phyloP scores from a whole-genome alignment of 352 stramenopile species.

The Phytopythium vexans region DNA sequence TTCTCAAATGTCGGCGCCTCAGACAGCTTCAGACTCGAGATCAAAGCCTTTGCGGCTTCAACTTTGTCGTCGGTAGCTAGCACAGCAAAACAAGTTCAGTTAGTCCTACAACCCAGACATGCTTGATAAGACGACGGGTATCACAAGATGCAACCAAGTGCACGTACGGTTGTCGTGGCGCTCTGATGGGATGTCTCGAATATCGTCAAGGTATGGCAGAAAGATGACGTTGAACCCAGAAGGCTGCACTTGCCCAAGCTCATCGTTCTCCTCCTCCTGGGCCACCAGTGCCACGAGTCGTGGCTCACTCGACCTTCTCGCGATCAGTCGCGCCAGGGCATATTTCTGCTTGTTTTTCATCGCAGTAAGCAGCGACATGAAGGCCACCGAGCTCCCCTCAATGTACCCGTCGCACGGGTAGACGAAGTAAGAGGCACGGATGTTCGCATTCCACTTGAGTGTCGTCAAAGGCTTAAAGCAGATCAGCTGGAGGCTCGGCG shows the following conservation, averaged over 20 bases:
- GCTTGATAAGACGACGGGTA: too few relatives aligned
- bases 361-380: constrained; percentile 59
- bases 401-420: constrained; percentile 79
- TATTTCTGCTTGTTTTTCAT: constrained; percentile 70
- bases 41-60: constrained; percentile 59
- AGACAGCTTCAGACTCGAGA: constrained; percentile 64
- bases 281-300: constrained; percentile 71
- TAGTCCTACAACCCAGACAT: too few relatives aligned
- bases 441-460: constrained; percentile 66
- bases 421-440: constrained; percentile 79
- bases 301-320: constrained; percentile 69
- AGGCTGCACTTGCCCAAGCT: constrained; percentile 77
- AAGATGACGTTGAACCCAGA: constrained; percentile 78
- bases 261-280: constrained; percentile 72
- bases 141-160: background rate
- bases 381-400: constrained; percentile 68
- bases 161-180: constrained; percentile 29
- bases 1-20: constrained; percentile 83
- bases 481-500: constrained; percentile 73
- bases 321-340: constrained; percentile 65
- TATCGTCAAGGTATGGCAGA: constrained; percentile 79
- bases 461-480: constrained; percentile 66
- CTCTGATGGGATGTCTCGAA: constrained; percentile 60
- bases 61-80: constrained; percentile 53
- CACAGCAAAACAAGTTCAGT: background rate